Base-by-base conservation (phyloP, 495 filamentous ascomycete species). In the Podospora fimiseda region DNA sequence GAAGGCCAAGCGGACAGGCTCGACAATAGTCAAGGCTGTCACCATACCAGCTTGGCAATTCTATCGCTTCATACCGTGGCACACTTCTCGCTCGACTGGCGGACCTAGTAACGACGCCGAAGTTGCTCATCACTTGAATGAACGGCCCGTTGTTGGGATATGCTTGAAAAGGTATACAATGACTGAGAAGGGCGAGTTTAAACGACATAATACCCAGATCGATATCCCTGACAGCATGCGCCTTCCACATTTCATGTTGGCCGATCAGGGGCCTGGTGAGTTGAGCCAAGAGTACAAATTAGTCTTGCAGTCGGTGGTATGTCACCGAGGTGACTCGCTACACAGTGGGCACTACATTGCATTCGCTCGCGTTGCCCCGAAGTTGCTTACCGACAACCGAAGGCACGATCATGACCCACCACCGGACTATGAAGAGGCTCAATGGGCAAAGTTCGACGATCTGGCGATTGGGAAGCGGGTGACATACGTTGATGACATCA, bases 21-120 rank as follows among this genome's bases (percentile, higher is more conserved):
- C 70, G 27, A 76, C 55, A 50, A 74, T 87, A 27, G 75, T 86
- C 33, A 93, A 87, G 64, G 89, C 93, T 62, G 86, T 96, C 13
- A 82, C 92, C 64, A 95, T 98, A 77, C 93, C 92, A 11, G 93
- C 93, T 11, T 98, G 92, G 92, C 93, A 96, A 60, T 96, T 98
- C 61, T 96, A 96, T 68, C 87, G 83, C 61, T 70, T 95, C 37
- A 90, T 94, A 51, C 89, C 89, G 60, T 88, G 87, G 67, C 78
- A 83, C 30, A 83, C 87, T 2, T 79, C 79, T 8, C 27, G 27
- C 27, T 63, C 64, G 1, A 70, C 64, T 48, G 61, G 54, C 27
- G 69, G 71, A 21, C 74, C 74, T 6, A 65, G 60, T 38, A 75
- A 55, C 54, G 72, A 78, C 50, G 50, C 71, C 2, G 74, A 78